Evolutionary conservation across 108 stramenopile species (phyloP).

Genomic region (Nannochloropsis gaditana): DNA sequence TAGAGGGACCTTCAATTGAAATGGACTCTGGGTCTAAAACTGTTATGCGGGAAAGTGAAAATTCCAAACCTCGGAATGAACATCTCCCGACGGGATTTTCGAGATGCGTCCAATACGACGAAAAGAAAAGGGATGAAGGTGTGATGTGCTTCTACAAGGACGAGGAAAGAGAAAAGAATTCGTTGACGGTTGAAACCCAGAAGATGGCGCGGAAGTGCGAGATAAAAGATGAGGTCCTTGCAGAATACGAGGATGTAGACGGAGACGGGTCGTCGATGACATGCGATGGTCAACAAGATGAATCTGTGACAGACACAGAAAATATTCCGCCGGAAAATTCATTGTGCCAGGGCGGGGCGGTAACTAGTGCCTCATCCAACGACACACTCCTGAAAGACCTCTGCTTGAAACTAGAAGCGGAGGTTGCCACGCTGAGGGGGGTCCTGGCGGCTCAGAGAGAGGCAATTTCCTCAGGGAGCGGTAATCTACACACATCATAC

Average conservation of each 20-base stretch:
- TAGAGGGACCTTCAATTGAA: background rate
- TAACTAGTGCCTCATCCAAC: constrained; percentile 5
- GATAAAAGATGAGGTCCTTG: background rate
- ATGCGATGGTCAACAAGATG: constrained; percentile 13
- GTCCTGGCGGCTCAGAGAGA: constrained; percentile 29
- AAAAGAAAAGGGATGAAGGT: background rate
- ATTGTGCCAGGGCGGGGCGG: background rate
- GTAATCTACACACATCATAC: background rate
- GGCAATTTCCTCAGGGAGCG: background rate
- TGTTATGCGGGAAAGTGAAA: too few relatives aligned
- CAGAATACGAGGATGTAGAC: background rate
- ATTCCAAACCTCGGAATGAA: too few relatives aligned
- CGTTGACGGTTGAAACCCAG: background rate
- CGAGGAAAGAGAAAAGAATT: background rate
- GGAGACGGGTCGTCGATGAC: background rate
- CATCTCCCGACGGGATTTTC: too few relatives aligned
- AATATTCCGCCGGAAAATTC: too few relatives aligned
- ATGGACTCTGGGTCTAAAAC: background rate
- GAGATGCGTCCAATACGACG: background rate
- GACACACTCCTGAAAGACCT: constrained; percentile 40
- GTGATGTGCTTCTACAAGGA: too few relatives aligned
- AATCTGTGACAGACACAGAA: background rate
- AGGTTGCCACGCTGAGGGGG: constrained; percentile 38
- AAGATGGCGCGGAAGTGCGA: background rate
- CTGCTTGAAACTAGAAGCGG: constrained; percentile 45